phyloP scores from a whole-genome alignment of 371 early-diverging fungal species.

The Apophysomyces sp. region DNA sequence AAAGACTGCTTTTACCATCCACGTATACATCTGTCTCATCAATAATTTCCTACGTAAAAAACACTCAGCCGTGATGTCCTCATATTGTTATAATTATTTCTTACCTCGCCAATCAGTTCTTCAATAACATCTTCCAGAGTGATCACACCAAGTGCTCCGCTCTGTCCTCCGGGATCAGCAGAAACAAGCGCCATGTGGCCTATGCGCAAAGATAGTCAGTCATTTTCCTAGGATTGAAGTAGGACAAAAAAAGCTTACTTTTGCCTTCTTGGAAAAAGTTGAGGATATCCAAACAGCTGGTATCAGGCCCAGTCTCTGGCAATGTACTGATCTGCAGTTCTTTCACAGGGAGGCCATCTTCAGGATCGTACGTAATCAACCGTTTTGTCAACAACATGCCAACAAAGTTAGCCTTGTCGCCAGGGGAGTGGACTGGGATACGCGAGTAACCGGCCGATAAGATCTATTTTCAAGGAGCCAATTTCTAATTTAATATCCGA shows the following conservation, averaged over 20 bases:
- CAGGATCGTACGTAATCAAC: conserved; percentile 84
- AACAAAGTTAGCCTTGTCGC: conserved; percentile 67
- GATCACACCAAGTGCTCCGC: conserved; percentile 81
- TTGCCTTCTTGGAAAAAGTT: conserved; percentile 93
- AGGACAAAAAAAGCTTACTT: conserved; percentile 36
- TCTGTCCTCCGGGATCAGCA: conserved; percentile 48
- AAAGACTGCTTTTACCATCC: conserved; percentile 51
- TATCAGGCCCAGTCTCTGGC: conserved; percentile 72
- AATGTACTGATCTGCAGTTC: conserved; percentile 71
- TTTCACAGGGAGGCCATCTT: conserved; percentile 71
- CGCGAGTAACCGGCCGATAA: conserved; percentile 86
- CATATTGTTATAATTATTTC: not conserved
- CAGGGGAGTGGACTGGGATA: conserved; percentile 79
- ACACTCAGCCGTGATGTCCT: not conserved
- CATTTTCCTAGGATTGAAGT: not conserved
- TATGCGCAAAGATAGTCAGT: not conserved
- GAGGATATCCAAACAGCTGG: conserved; percentile 86
- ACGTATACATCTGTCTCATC: conserved; percentile 95
- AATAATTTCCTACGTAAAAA: conserved; percentile 73
- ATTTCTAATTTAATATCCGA: not conserved
- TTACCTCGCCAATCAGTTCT: conserved; percentile 85
- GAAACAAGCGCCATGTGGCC: conserved; percentile 78
- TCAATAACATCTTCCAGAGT: conserved; percentile 98
- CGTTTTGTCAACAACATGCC: conserved; percentile 93
- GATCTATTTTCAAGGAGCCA: conserved; percentile 41